Evolutionary conservation across 148 eudicot genomes (phyloP).

Genomic region (Rhododendron molle): DNA sequence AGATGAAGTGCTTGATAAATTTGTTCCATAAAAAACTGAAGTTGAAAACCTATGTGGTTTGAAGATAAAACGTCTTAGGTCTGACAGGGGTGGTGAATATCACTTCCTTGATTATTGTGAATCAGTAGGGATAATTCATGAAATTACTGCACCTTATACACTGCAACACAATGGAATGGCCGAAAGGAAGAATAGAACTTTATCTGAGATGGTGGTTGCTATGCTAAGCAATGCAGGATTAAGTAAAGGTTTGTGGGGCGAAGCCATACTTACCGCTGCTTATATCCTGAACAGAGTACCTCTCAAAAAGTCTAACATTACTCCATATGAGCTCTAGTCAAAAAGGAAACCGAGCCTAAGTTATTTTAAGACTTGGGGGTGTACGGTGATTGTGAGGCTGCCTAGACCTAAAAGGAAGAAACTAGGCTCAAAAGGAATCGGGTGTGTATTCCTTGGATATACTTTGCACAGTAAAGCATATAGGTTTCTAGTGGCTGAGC

Average conservation of each 20-base stretch:
- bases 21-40: no score
- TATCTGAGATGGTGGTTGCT: background rate
- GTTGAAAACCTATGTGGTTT: no score
- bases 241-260: background rate
- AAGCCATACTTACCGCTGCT: background rate
- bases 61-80: no score
- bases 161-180: background rate
- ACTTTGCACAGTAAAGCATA: background rate
- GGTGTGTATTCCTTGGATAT: background rate
- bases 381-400: background rate
- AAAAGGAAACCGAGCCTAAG: background rate
- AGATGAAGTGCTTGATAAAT: no score
- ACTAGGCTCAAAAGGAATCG: background rate
- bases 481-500: background rate
- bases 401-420: background rate
- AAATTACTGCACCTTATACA: background rate
- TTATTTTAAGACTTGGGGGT: background rate
- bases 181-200: background rate
- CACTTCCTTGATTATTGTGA: no score
- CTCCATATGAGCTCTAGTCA: background rate
- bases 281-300: conserved; percentile 3
- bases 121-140: no score
- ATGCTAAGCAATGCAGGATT: background rate
- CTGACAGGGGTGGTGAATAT: no score
- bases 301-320: background rate